These are phyloP conservation scores for Hygrophorus russula DNA, from an alignment of 768 basidiomycete species.

Conservation along the genomic window DNA sequence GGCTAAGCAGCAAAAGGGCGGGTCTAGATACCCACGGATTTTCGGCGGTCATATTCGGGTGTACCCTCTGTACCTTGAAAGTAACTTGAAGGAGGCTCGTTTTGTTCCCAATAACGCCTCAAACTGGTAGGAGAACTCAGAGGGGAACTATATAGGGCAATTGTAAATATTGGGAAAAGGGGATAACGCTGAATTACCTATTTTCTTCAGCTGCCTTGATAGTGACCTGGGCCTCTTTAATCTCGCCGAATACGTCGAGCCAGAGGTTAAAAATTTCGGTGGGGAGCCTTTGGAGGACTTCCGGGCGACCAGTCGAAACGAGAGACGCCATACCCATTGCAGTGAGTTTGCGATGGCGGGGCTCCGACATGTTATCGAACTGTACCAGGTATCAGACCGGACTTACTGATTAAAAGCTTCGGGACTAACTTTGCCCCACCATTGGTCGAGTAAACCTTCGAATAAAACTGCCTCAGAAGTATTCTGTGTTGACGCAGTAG, in stretches of 20 bases:
- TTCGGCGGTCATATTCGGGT: conserved; percentile 66
- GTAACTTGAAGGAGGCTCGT: conserved; percentile 44
- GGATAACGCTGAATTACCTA: conserved; percentile 14
- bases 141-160: conserved; percentile 5
- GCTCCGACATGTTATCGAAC: conserved; percentile 90
- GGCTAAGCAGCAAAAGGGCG: not conserved
- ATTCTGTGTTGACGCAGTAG: conserved; percentile 37
- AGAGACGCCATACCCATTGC: conserved; percentile 76
- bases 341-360: conserved; percentile 70
- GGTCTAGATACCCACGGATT: conserved; percentile 36
- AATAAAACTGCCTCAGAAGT: conserved; percentile 45
- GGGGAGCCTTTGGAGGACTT: conserved; percentile 61
- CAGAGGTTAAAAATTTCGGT: conserved; percentile 78
- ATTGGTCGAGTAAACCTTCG: conserved; percentile 63
- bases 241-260: conserved; percentile 81
- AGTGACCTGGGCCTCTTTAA: conserved; percentile 49
- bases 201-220: conserved; percentile 22
- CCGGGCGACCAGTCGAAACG: conserved; percentile 61
- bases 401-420: not conserved
- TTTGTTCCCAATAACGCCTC: conserved; percentile 59
- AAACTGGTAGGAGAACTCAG: conserved; percentile 28
- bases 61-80: conserved; percentile 60
- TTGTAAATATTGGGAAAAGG: conserved; percentile 6
- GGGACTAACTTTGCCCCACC: conserved; percentile 63
- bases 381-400: conserved; percentile 18